Evolutionary conservation across 345 rosid genomes (phyloP), one percentile per base, ranked within the genome.

Genomic region (Pistacia integerrima): DNA sequence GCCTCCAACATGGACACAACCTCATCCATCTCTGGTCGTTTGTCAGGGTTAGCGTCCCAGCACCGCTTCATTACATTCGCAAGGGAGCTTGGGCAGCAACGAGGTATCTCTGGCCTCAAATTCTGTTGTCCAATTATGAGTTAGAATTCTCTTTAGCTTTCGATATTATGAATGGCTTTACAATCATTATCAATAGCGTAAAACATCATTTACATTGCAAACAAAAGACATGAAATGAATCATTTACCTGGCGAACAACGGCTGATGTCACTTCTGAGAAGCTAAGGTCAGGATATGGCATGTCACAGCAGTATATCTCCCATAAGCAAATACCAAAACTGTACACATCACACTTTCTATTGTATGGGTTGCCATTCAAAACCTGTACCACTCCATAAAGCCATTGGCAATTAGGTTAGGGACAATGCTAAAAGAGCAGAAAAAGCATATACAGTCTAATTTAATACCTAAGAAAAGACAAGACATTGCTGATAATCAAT

Each of bases 221-320:
- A 2, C 9, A 13, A 13, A 61, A 36, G 12, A 18, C 44, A 9
- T 2, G 13, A 58, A 48, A 60, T 28, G 5, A 55, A 61, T 57
- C 5, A 22, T 74, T 22, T 67, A 93, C 99, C 99, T 96, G 98
- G 69, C 93, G 97, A 83, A 93, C 98, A 35, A 93, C 98, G 33
- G 97, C 99, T 10, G 98, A 92, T 62, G 99, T 93, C 69, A 96
- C 91, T 85, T 96, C 99, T 4, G 99, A 87, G 82, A 96, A 96
- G 79, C 99, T 96, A 75, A 93, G 99, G 75, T 96, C 98, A 11
- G 97, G 94, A 79, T 96, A 93, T 35, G 99, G 99, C 98, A 96
- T 96, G 88, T 96, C 99, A 74, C 99, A 93, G 77, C 98, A 96
- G 85, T 96, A 96, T 41, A 93, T 93, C 90, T 96, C 97, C 98